Evolutionary conservation across 2,329 filamentous ascomycete species (phyloP).

Genomic region (Ploettnerulaceae sp.): DNA sequence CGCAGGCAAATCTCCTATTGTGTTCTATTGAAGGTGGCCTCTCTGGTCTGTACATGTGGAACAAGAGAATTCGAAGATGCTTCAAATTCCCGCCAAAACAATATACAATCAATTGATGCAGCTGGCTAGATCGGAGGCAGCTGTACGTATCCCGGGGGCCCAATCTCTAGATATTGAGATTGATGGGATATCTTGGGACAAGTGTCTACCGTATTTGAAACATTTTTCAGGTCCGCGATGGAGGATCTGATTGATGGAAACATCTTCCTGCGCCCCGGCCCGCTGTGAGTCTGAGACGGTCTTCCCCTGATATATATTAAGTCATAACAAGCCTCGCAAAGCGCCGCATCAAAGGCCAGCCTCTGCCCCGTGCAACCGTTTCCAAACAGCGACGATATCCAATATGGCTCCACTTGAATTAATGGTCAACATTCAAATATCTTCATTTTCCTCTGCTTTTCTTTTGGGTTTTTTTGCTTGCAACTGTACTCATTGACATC

Average conservation of each 20-base stretch:
- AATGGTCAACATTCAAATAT: slow-evolving; percentile 7
- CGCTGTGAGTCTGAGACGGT: background rate
- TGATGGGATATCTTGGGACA: background rate
- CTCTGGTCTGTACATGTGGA: too few relatives aligned
- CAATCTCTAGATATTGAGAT: background rate
- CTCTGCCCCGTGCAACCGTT: background rate
- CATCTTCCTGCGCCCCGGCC: background rate
- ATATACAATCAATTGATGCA: too few relatives aligned
- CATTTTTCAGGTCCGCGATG: slow-evolving; percentile 1
- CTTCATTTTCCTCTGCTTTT: background rate
- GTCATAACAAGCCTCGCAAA: background rate
- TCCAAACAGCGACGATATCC: background rate
- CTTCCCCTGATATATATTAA: background rate
- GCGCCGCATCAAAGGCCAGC: background rate
- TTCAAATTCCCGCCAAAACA: too few relatives aligned
- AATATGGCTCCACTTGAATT: background rate
- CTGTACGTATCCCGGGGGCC: too few relatives aligned
- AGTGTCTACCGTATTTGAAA: background rate
- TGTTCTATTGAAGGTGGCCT: too few relatives aligned
- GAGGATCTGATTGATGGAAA: slow-evolving; percentile 5
- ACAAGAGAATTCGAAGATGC: too few relatives aligned
- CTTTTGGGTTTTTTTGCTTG: background rate
- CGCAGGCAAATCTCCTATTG: too few relatives aligned
- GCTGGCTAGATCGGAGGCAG: too few relatives aligned
- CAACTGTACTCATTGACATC: background rate